phyloP scores from a whole-genome alignment of 441 rosid genomes.

The Mallotus repandus region DNA sequence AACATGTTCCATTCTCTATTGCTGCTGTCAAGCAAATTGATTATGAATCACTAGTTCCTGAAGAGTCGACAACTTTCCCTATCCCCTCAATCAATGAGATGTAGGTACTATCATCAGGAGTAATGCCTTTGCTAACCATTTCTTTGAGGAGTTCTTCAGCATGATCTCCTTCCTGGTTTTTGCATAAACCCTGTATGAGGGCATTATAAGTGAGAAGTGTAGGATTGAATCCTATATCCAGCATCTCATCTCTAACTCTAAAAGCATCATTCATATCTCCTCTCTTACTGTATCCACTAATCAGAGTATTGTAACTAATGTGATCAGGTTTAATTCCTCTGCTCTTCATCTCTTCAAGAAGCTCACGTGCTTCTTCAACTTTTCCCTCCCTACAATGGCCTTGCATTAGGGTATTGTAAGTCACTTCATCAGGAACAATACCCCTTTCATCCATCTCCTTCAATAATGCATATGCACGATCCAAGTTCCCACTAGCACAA shows the following conservation, averaged over 20 bases:
- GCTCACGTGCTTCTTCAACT: conserved; percentile 80
- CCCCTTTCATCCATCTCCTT: conserved; percentile 68
- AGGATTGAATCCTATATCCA: conserved; percentile 75
- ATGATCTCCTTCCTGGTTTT: conserved; percentile 61
- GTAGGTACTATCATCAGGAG: conserved; percentile 78
- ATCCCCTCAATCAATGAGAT: conserved; percentile 68
- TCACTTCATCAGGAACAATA: conserved; percentile 82
- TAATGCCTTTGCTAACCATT: conserved; percentile 75
- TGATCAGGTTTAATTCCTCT: conserved; percentile 83
- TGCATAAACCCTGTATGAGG: conserved; percentile 70
- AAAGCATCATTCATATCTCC: conserved; percentile 82
- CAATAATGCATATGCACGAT: conserved; percentile 59
- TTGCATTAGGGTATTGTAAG: conserved; percentile 81
- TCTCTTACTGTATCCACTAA: conserved; percentile 81
- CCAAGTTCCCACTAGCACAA: conserved; percentile 60
- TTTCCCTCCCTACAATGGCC: conserved; percentile 79
- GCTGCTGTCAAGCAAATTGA: conserved; percentile 8
- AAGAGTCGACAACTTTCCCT: conserved; percentile 29
- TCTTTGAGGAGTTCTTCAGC: conserved; percentile 79
- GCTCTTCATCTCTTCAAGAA: conserved; percentile 72
- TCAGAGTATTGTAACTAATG: conserved; percentile 78
- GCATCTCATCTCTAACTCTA: conserved; percentile 77
- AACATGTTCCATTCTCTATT: background rate
- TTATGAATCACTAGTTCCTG: conserved; percentile 20
- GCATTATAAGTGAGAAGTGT: conserved; percentile 85